Conservation (phyloP, 768 basidiomycete species). For the Lentinula lateritia region DNA sequence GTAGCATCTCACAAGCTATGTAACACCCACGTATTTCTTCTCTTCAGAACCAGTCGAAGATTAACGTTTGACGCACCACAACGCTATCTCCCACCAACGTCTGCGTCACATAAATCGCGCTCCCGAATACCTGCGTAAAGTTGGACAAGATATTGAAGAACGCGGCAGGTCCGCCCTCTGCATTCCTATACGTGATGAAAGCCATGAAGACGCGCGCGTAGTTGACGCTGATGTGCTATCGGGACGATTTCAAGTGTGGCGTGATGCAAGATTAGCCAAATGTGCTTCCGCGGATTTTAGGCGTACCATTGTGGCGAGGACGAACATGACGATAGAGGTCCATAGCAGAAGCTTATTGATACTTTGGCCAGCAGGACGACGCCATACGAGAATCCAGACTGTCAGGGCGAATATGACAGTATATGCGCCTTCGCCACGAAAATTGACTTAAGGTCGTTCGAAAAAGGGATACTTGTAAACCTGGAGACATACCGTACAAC, state of each 20-base stretch:
- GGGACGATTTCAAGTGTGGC: not conserved
- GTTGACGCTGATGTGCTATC: slow-evolving; percentile 31
- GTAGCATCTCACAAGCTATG: slow-evolving; percentile 25
- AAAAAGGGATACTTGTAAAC: not conserved
- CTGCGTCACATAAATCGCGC: slow-evolving; percentile 29
- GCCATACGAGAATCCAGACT: slow-evolving; percentile 22
- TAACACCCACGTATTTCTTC: not conserved
- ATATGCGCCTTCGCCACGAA: slow-evolving; percentile 19
- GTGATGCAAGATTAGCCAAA: not conserved
- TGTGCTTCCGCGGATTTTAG: not conserved
- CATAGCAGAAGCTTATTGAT: slow-evolving; percentile 25
- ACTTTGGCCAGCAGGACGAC: slow-evolving; percentile 16
- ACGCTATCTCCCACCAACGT: slow-evolving; percentile 33
- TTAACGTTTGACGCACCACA: slow-evolving; percentile 19
- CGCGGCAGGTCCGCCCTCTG: slow-evolving; percentile 21
- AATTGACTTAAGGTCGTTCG: not conserved
- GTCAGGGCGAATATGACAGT: slow-evolving; percentile 23
- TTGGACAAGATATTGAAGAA: slow-evolving; percentile 28
- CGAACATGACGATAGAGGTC: slow-evolving; percentile 25
- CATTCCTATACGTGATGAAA: slow-evolving; percentile 23
- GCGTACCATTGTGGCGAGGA: slow-evolving; percentile 25
- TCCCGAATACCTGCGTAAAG: slow-evolving; percentile 31
- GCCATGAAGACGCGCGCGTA: slow-evolving; percentile 28
- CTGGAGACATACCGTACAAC: slow-evolving; percentile 17
- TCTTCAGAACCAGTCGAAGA: not conserved